phyloP scores from a whole-genome alignment of 768 basidiomycete genomes.

The Saitozyma podzolica region DNA sequence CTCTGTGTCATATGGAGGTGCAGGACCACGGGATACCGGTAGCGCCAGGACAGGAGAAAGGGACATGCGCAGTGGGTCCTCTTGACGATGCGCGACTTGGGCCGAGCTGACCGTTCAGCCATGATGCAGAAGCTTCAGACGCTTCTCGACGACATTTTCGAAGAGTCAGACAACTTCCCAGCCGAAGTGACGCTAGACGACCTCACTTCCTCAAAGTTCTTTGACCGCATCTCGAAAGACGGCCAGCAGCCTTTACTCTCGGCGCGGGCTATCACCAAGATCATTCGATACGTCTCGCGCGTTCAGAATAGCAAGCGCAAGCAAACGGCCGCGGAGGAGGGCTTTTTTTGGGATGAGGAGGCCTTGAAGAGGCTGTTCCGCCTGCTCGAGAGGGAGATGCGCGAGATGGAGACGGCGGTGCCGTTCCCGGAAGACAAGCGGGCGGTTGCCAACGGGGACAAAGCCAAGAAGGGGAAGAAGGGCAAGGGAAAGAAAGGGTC shows the following conservation, averaged over 20 bases:
- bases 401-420: conserved; percentile 71
- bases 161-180: conserved; percentile 71
- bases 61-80: conserved; percentile 40
- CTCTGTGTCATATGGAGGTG: conserved; percentile 6
- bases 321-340: conserved; percentile 55
- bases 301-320: conserved; percentile 65
- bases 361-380: conserved; percentile 69
- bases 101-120: conserved; percentile 20
- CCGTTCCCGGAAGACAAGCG: conserved; percentile 63
- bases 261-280: conserved; percentile 44
- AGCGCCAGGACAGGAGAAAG: conserved; percentile 45
- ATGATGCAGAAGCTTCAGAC: conserved; percentile 67
- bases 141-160: conserved; percentile 80
- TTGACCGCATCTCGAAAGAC: conserved; percentile 19
- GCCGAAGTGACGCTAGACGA: conserved; percentile 60
- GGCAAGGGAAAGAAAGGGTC: conserved; percentile 22
- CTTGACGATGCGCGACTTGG: not conserved
- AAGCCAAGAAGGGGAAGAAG: conserved; percentile 52
- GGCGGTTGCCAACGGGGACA: conserved; percentile 25
- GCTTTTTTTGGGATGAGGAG: conserved; percentile 66
- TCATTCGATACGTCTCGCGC: conserved; percentile 52
- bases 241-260: conserved; percentile 63
- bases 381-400: conserved; percentile 75
- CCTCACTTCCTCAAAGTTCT: conserved; percentile 56
- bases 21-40: conserved; percentile 1